phyloP scores from a whole-genome alignment of 192 early-diverging fungal genomes.

The Paraglomus brasilianum region DNA sequence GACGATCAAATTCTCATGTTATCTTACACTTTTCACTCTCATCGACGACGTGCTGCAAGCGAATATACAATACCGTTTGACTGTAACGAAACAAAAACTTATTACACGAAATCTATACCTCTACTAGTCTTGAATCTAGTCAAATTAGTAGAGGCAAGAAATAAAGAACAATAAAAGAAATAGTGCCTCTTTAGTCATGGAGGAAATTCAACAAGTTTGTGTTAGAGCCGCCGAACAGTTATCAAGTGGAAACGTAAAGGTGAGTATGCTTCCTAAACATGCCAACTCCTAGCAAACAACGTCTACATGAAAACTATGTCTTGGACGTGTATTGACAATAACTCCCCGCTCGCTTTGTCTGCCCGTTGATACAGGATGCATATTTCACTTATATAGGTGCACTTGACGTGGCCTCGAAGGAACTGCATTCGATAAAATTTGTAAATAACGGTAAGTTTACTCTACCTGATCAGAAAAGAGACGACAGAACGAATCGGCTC shows the following conservation, averaged over 20 bases:
- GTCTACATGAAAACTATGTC: not conserved
- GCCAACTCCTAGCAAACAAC: not conserved
- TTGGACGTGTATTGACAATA: not conserved
- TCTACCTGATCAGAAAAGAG: conserved; percentile 1
- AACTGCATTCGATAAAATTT: conserved; percentile 55
- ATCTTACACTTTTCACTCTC: too few species aligned
- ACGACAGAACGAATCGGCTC: not conserved
- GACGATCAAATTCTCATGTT: too few species aligned
- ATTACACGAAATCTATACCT: too few species aligned
- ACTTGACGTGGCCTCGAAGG: conserved; percentile 43
- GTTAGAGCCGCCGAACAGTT: conserved; percentile 42
- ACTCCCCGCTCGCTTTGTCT: not conserved
- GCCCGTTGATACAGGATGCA: conserved; percentile 59
- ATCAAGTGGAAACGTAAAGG: conserved; percentile 47
- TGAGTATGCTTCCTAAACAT: conserved; percentile 13
- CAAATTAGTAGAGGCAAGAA: too few species aligned
- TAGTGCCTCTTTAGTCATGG: conserved; percentile 28
- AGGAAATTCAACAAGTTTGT: conserved; percentile 42
- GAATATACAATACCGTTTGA: too few species aligned
- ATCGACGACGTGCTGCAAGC: too few species aligned
- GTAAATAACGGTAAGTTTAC: conserved; percentile 53
- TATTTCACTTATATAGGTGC: conserved; percentile 48
- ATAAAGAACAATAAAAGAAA: too few species aligned
- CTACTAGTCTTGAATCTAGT: too few species aligned
- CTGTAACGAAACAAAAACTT: too few species aligned